These are phyloP conservation scores for Selenicereus undatus DNA, from an alignment of 148 eudicot genomes.

Conservation along the genomic window DNA sequence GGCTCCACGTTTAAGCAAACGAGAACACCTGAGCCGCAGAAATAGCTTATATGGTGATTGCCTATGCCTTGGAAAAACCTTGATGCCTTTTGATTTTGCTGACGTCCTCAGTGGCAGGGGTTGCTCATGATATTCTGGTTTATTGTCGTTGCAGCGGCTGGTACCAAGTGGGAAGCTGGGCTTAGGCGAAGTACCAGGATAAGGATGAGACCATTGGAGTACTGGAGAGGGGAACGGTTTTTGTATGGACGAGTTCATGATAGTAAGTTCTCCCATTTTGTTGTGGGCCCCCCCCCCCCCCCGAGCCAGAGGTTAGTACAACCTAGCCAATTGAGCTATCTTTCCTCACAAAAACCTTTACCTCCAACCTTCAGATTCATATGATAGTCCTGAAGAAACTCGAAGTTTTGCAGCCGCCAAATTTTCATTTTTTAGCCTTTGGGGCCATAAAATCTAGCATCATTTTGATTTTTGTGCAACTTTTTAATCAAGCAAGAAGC, in stretches of 20 bases:
- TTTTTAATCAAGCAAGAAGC: too few relatives aligned
- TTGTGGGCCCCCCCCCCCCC: background rate
- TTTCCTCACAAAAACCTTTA: background rate
- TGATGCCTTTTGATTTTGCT: slow-evolving; percentile 10
- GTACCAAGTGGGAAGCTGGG: slow-evolving; percentile 61
- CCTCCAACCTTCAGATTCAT: background rate
- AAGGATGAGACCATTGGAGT: slow-evolving; percentile 73
- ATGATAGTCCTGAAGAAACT: background rate
- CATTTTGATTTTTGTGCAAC: background rate
- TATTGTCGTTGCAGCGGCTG: slow-evolving; percentile 48
- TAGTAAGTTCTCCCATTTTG: slow-evolving; percentile 39
- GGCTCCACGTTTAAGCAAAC: slow-evolving; percentile 19
- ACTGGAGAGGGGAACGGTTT: slow-evolving; percentile 78
- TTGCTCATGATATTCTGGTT: slow-evolving; percentile 12
- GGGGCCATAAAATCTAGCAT: background rate
- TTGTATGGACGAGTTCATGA: slow-evolving; percentile 68
- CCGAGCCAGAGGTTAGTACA: background rate
- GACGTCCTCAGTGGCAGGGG: slow-evolving; percentile 1
- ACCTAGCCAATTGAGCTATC: background rate
- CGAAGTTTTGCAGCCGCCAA: background rate
- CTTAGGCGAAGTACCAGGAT: slow-evolving; percentile 71
- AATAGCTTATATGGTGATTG: slow-evolving; percentile 61
- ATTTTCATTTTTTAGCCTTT: background rate
- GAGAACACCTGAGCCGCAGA: slow-evolving; percentile 34
- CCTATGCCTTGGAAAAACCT: slow-evolving; percentile 23